Evolutionary conservation across 106 monocot genomes (phyloP), one percentile per base, ranked within the genome.

Genomic region (Acorus gramineus): DNA sequence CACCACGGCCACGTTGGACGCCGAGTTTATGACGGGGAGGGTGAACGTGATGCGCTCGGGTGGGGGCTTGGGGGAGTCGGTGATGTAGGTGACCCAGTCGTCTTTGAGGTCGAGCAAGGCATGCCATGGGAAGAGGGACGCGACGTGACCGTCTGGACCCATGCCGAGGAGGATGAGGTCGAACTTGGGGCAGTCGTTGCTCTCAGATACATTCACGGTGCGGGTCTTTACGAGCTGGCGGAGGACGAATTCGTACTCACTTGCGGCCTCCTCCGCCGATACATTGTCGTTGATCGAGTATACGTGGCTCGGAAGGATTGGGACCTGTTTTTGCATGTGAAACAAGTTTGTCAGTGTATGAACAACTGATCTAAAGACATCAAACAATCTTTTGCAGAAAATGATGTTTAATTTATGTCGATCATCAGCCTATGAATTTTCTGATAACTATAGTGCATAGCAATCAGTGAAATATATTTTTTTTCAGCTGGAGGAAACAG

Each of bases 11-110:
- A 89, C 72, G 57, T 93, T 93, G 2, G 88, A 78, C 6, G 93
- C 89, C 0, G 85, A 88, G 64, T 93, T 93, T 64, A 93, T 83
- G 8, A 93, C 89, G 1, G 82, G 93, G 6, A 93, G 67, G 0
- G 89, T 89, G 73, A 93, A 89, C 61, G 89, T 93, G 62, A 93
- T 93, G 74, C 93, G 78, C 74, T 93, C 93, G 2, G 88, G 85
- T 2, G 93, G 93, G 5, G 85, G 71, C 76, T 76, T 67, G 3
- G 89, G 89, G 4, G 82, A 88, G 60, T 93, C 75, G 2, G 80
- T 93, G 60, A 87, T 74, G 76, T 75, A 82, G 13, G 87, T 92
- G 53, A 92, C 79, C 92, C 92, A 87, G 44, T 92, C 87, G 4
- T 65, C 75, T 10, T 68, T 77, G 66, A 69, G 75, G 9, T 84